Evolutionary conservation across 31 red algal genomes (phyloP), one percentile per base, ranked within the genome.

Genomic region (Bonnemaisonia californica): DNA sequence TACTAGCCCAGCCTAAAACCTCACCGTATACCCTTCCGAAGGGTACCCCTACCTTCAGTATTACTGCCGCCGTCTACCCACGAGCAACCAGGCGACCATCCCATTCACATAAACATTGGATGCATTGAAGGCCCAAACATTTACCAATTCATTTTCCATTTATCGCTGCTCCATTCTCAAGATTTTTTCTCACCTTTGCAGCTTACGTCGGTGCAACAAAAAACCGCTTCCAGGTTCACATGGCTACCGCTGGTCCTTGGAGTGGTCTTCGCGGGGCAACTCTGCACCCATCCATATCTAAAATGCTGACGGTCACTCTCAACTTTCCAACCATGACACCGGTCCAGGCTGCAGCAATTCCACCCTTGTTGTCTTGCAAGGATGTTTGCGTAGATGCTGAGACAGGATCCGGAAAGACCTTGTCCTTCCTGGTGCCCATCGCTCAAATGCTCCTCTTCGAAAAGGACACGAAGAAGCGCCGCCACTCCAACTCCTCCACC

Each of bases 341-440:
- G 28, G 89, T 93, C 54, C 97, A 99, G 69, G 93, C 92, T 18
- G 81, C 93, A 26, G 87, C 93, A 3, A 96, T 99, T 58, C 90
- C 97, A 19, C 89, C 87, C 8, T 34, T 91, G 3, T 63, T 99
- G 21, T 51, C 73, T 21, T 76, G 81, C 60, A 93, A 91, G 36
- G 93, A 99, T 85, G 92, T 99, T 16, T 80, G 73, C 33, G 93
- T 95, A 41, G 81, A 93, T 8, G 93, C 97, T 12, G 84, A 94
- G 64, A 99, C 97, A 11, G 97, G 97, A 22, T 93, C 89, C 31
- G 97, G 97, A 22, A 99, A 99, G 72, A 99, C 97, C 37, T 80
- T 99, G 22, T 78, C 84, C 16, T 99, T 93, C 81, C 45, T 99
- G 3, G 61, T 99, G 48, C 97, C 97, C 3, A 79, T 93, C 13